Percentiles rank a stretch among this genome's conserved stretches.
These are phyloP conservation scores for Colletotrichum sp. DNA, from an alignment of 2,329 filamentous ascomycete genomes.

Conservation along the genomic window DNA sequence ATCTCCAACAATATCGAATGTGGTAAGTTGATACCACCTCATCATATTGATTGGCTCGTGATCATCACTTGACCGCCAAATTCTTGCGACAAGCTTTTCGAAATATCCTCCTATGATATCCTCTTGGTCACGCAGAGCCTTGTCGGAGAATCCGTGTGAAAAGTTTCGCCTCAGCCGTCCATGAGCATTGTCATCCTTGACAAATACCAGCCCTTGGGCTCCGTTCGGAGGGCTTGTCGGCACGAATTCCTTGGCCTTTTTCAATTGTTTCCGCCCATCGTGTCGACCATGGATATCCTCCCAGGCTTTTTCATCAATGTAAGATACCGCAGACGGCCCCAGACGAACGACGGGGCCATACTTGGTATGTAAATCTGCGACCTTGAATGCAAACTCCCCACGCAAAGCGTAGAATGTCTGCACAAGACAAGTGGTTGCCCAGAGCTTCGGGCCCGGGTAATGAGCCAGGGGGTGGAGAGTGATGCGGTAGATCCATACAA, in stretches of 20 bases:
- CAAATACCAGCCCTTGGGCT: neutral
- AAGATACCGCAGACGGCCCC: neutral
- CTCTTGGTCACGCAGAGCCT: conserved; percentile 32
- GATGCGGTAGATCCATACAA: conserved; percentile 7
- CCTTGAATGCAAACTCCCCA: neutral
- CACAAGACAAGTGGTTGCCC: conserved; percentile 27
- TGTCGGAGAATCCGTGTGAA: conserved; percentile 31
- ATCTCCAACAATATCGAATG: conserved; percentile 22
- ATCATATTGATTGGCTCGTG: conserved; percentile 24
- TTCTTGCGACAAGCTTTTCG: conserved; percentile 24
- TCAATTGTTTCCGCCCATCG: neutral
- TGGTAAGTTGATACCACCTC: conserved; percentile 1
- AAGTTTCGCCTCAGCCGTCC: conserved; percentile 23
- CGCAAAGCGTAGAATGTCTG: neutral
- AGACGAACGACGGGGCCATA: neutral
- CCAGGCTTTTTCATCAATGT: neutral
- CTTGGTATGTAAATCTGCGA: neutral
- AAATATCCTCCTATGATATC: conserved; percentile 28
- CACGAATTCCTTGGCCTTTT: neutral
- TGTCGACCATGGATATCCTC: neutral
- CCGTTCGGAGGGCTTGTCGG: neutral
- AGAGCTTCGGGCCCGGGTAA: conserved; percentile 37
- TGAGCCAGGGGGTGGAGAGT: conserved; percentile 25
- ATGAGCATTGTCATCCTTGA: neutral
- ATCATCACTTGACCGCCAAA: neutral